These are phyloP conservation scores for Tuber melanosporum DNA, from an alignment of 495 filamentous ascomycete species.

Conservation along the genomic window DNA sequence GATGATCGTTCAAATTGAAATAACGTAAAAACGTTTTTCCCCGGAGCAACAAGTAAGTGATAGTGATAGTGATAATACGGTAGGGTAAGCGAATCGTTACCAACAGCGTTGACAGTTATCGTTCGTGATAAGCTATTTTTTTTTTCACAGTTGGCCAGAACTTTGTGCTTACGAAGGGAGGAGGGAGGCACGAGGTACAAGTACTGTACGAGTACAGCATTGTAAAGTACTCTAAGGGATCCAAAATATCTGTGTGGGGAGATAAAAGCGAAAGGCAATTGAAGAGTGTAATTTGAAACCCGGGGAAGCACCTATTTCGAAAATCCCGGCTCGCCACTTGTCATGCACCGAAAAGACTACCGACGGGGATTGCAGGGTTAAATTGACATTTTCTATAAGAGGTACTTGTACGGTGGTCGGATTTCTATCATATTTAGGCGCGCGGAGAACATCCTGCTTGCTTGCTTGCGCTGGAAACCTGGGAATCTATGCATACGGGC, in stretches of 20 bases:
- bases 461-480: too few relatives aligned
- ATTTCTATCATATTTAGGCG: too few relatives aligned
- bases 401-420: too few relatives aligned
- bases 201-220: background rate
- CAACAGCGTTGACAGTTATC: background rate
- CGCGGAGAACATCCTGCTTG: too few relatives aligned
- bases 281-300: background rate
- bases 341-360: background rate
- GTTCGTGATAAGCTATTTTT: background rate
- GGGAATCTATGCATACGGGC: too few relatives aligned
- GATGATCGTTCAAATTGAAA: background rate
- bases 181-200: background rate
- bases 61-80: background rate
- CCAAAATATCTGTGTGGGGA: background rate
- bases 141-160: background rate
- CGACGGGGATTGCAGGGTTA: too few relatives aligned
- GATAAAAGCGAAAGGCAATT: background rate
- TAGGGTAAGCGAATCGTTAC: constrained; percentile 3
- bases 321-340: background rate
- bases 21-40: background rate
- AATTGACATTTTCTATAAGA: too few relatives aligned
- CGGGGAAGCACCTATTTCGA: background rate
- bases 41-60: background rate
- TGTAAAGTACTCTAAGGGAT: background rate
- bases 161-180: background rate